Base-by-base conservation (phyloP, 176 grass and related monocot genomes). In the Carex scoparia region DNA sequence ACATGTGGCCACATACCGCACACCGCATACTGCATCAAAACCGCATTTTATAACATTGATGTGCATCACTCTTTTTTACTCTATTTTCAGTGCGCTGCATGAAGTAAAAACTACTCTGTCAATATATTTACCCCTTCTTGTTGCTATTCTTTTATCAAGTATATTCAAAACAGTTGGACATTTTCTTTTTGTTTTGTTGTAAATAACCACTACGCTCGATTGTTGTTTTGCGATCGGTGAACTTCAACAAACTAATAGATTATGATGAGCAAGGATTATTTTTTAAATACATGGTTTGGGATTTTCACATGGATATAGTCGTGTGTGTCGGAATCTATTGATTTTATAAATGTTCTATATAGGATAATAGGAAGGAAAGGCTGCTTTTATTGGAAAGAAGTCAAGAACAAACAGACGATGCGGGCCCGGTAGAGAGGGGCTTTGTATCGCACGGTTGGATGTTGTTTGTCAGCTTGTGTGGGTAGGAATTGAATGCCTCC, bases 371-470 rank as follows among this genome's bases (percentile, higher is more conserved):
- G 37, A 72, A 69, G 35, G 69, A 44, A 19, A 48, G 18, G 7
- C 10, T 12, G 3, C 7, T 48, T 10, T 19, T 19, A 38, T 18
- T 23, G 69, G 4, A 16, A 77, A 16, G 12, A 51, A 51, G 48
- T 51, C 48, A 10, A 51, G 10, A 54, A 32, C 23, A 33, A 78
- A 78, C 28, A 32, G 74, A 4, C 5, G n/a, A 28, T 54, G 71
- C 31, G 46, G n/a, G 48, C 10, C 46, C 7, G n/a, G 23, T 31
- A 53, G 27, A 78, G 27, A 55, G 13, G 28, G 46, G 23, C 27
- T 78, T 78, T 14, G 73, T 75, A 75, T 75, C 23, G 71, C 46
- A 75, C 71, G 71, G 71, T 57, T 33, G 73, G 74, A 78, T 78
- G 51, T 78, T 35, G 19, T 56, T 78, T 78, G 74, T 78, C 51